Evolutionary conservation across 208 protist genomes (phyloP).

Genomic region (Entamoeba histolytica): DNA sequence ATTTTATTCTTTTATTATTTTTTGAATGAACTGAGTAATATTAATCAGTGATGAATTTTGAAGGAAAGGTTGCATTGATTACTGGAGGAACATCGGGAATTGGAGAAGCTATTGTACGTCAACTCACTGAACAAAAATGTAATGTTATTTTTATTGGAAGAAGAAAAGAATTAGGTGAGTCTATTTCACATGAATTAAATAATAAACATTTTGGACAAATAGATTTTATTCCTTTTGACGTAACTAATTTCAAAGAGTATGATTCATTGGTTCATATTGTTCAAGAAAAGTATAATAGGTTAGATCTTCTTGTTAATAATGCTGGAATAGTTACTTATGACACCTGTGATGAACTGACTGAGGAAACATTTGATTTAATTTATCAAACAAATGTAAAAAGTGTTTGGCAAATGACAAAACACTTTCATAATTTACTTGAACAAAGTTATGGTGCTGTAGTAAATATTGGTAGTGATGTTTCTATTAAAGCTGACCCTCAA

Average conservation of each 20-base stretch:
- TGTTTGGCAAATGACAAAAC: not conserved
- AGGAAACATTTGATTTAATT: not conserved
- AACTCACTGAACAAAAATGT: not conserved
- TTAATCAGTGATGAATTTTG: not conserved
- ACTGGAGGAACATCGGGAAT: not conserved
- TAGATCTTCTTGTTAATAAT: not conserved
- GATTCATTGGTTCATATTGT: not conserved
- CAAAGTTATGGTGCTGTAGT: not conserved
- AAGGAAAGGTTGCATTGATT: not conserved
- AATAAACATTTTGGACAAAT: not conserved
- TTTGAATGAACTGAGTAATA: too few relatives aligned
- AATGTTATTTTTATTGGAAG: not conserved
- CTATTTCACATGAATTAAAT: not conserved
- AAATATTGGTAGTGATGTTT: not conserved
- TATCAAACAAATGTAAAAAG: not conserved
- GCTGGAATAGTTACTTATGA: not conserved
- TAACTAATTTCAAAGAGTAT: not conserved
- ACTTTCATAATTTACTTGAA: not conserved
- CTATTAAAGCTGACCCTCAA: not conserved
- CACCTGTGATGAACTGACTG: not conserved
- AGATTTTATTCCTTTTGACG: not conserved
- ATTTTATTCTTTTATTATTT: too few relatives aligned
- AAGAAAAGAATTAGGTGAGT: not conserved
- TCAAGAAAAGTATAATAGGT: not conserved
- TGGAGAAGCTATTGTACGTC: not conserved